Conservation (phyloP, 768 basidiomycete species). For the Pulveroboletus sp. region DNA sequence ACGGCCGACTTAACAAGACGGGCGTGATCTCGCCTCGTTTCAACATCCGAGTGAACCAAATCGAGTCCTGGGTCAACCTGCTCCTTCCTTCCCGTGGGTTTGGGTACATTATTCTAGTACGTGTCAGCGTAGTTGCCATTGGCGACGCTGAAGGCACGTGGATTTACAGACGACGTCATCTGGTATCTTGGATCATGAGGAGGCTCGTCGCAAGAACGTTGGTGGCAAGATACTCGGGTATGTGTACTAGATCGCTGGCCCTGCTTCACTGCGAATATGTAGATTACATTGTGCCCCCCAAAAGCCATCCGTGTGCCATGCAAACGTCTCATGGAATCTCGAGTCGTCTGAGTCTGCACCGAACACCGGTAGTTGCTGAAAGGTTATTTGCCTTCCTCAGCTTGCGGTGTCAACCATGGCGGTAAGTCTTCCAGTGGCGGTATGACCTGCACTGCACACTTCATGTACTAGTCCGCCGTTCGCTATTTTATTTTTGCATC, state of each 20-base stretch:
- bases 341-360: background rate
- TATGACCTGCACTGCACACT: too few species aligned
- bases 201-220: slow-evolving; percentile 96
- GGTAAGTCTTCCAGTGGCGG: too few species aligned
- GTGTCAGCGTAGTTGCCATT: slow-evolving; percentile 23
- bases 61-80: slow-evolving; percentile 96
- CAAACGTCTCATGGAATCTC: background rate
- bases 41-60: slow-evolving; percentile 90
- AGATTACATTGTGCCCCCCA: slow-evolving; percentile 19
- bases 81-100: slow-evolving; percentile 94
- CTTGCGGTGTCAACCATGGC: too few species aligned
- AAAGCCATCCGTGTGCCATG: background rate
- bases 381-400: too few species aligned
- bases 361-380: too few species aligned
- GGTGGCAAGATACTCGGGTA: slow-evolving; percentile 94
- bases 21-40: slow-evolving; percentile 99
- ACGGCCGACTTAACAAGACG: slow-evolving; percentile 98
- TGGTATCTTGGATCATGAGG: slow-evolving; percentile 98
- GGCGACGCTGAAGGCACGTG: background rate
- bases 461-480: too few species aligned
- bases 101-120: slow-evolving; percentile 89
- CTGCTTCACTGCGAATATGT: slow-evolving; percentile 13
- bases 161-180: slow-evolving; percentile 81
- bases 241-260: slow-evolving; percentile 59
- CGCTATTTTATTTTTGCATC: background rate